Conservation (phyloP, 345 rosid species). For the Nephelium lappaceum region DNA sequence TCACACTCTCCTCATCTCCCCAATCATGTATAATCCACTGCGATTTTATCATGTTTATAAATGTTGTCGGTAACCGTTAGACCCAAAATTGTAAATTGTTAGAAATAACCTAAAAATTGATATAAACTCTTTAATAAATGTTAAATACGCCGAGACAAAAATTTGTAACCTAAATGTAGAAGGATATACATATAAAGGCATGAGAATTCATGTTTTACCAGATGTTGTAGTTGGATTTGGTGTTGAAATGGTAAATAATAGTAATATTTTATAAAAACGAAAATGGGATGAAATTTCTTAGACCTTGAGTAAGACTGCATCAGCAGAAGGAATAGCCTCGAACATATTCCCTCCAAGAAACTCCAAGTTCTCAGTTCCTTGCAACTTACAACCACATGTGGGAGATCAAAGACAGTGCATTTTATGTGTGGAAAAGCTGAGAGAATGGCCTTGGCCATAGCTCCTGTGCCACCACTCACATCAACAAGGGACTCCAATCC, state of each 20-base stretch:
- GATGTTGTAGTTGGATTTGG: too few species aligned
- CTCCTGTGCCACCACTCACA: conserved; percentile 8
- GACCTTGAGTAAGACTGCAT: conserved; percentile 40
- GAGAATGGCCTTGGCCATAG: conserved; percentile 26
- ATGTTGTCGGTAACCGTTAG: too few species aligned
- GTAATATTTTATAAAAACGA: too few species aligned
- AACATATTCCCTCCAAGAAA: conserved; percentile 40
- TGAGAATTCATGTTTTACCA: too few species aligned
- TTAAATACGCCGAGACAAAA: too few species aligned
- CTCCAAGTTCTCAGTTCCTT: not conserved
- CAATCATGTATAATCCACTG: conserved; percentile 22
- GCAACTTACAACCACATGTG: conserved; percentile 36
- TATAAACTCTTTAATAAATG: too few species aligned
- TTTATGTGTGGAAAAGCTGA: conserved; percentile 26
- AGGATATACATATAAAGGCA: too few species aligned
- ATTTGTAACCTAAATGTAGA: too few species aligned
- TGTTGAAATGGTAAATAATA: too few species aligned
- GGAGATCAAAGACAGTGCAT: conserved; percentile 44
- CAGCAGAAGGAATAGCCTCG: conserved; percentile 34
- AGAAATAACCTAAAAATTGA: too few species aligned
- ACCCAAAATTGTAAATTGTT: too few species aligned
- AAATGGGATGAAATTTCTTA: not conserved
- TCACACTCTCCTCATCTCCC: conserved; percentile 8
- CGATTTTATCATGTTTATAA: too few species aligned
- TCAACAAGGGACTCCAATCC: conserved; percentile 10